Evolutionary conservation across 2,329 filamentous ascomycete genomes (phyloP).

Genomic region (Microdochium bolleyi): DNA sequence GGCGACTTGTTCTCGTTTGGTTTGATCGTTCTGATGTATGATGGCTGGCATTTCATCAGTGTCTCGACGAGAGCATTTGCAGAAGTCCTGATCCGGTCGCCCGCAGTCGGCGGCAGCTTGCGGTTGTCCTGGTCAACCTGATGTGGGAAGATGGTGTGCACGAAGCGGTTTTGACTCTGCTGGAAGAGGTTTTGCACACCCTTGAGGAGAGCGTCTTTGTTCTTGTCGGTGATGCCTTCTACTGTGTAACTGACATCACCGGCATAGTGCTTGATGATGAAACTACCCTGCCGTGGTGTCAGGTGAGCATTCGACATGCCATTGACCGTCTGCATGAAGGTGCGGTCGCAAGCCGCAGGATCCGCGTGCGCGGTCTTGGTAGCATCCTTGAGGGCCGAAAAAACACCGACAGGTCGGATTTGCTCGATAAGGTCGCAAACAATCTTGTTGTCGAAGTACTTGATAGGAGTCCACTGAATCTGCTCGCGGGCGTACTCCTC

Average conservation of each 20-base stretch:
- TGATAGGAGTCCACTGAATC: constrained; percentile 98
- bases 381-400: constrained; percentile 93
- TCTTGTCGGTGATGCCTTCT: constrained; percentile 98
- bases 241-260: constrained; percentile 93
- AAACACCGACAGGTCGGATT: constrained; percentile 80
- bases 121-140: constrained; percentile 95
- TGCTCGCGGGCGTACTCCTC: constrained; percentile 94
- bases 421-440: constrained; percentile 97
- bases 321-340: constrained; percentile 89
- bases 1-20: constrained; percentile 98
- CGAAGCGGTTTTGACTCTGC: constrained; percentile 74
- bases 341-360: constrained; percentile 86
- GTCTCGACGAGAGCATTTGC: constrained; percentile 93
- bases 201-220: constrained; percentile 95
- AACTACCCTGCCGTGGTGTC: constrained; percentile 85
- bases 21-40: constrained; percentile 98
- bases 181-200: constrained; percentile 83
- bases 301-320: constrained; percentile 89
- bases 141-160: constrained; percentile 84
- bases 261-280: constrained; percentile 98
- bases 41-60: constrained; percentile 93
- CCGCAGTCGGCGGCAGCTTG: constrained; percentile 85
- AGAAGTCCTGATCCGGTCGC: constrained; percentile 91
- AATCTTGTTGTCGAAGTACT: constrained; percentile 99
- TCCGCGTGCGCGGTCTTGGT: constrained; percentile 98